Percentiles rank a stretch among this genome's conserved stretches.
phyloP scores from a whole-genome alignment of 1,284 basidiomycete genomes.

The Sporisorium iseilematis-ciliati region DNA sequence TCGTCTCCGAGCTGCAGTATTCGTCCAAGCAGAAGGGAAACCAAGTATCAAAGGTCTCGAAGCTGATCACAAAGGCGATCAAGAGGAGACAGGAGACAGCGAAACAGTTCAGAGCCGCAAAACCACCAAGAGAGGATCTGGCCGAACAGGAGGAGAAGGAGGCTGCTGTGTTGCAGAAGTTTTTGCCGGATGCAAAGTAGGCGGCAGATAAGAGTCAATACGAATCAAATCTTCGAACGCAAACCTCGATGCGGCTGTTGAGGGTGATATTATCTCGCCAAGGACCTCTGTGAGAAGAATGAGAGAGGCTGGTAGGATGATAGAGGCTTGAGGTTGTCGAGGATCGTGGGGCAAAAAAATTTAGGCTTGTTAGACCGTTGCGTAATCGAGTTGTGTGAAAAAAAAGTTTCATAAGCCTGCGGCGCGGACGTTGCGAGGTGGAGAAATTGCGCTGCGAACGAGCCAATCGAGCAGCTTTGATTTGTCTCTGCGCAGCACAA shows the following conservation, averaged over 20 bases:
- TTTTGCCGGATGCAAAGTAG: slow-evolving; percentile 45
- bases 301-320: not conserved
- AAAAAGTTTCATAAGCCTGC: not conserved
- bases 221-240: not conserved
- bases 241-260: too few species aligned
- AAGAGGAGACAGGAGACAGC: slow-evolving; percentile 53
- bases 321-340: not conserved
- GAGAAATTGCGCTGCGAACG: slow-evolving; percentile 1
- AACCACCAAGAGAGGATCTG: slow-evolving; percentile 56
- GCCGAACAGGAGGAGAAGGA: slow-evolving; percentile 61
- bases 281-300: not conserved
- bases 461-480: slow-evolving; percentile 4
- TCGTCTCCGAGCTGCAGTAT: slow-evolving; percentile 60
- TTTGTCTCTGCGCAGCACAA: not conserved
- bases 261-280: not conserved
- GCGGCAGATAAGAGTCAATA: not conserved
- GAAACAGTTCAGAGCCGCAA: slow-evolving; percentile 52
- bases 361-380: not conserved
- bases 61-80: slow-evolving; percentile 55
- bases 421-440: not conserved
- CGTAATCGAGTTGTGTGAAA: not conserved
- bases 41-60: slow-evolving; percentile 43
- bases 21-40: slow-evolving; percentile 50
- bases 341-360: not conserved
- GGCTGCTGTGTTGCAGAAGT: slow-evolving; percentile 42